A percentile compares a stretch with the other conserved stretches of the same genome.
Evolutionary conservation across 352 stramenopile genomes (phyloP).

Genomic region (Phytophthora hibernalis): DNA sequence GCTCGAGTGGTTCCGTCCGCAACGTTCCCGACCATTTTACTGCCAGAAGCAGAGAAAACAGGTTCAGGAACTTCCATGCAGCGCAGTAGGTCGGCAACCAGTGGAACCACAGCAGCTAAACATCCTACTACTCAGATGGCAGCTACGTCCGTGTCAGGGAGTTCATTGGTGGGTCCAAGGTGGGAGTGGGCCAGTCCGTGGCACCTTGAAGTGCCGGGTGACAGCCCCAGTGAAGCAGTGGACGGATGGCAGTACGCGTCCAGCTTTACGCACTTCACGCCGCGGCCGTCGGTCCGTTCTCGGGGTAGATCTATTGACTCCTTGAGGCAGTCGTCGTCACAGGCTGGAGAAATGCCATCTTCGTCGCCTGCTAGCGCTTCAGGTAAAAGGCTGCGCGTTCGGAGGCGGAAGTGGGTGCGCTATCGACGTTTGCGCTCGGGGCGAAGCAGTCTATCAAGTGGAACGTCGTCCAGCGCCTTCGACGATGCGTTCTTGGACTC

Average conservation of each 20-base stretch:
- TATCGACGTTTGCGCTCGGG: constrained; percentile 51
- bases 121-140: constrained; percentile 3
- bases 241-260: constrained; percentile 76
- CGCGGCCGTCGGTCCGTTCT: constrained; percentile 29
- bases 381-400: constrained; percentile 54
- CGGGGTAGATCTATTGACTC: constrained; percentile 36
- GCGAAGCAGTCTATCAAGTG: constrained; percentile 4
- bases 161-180: constrained; percentile 11
- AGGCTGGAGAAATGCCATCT: constrained; percentile 21
- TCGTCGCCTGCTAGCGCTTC: constrained; percentile 34
- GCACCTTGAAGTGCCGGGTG: constrained; percentile 52
- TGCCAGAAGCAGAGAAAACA: constrained; percentile 40
- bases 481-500: constrained; percentile 78
- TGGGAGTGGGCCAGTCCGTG: constrained; percentile 84
- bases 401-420: constrained; percentile 74
- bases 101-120: neutral
- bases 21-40: constrained; percentile 62
- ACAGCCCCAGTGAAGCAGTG: constrained; percentile 29
- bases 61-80: constrained; percentile 13
- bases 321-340: constrained; percentile 21
- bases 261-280: constrained; percentile 66
- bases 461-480: constrained; percentile 46
- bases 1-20: constrained; percentile 49
- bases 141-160: constrained; percentile 6
- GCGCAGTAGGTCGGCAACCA: constrained; percentile 36